phyloP scores from a whole-genome alignment of 495 filamentous ascomycete species.

The Durotheca rogersii region DNA sequence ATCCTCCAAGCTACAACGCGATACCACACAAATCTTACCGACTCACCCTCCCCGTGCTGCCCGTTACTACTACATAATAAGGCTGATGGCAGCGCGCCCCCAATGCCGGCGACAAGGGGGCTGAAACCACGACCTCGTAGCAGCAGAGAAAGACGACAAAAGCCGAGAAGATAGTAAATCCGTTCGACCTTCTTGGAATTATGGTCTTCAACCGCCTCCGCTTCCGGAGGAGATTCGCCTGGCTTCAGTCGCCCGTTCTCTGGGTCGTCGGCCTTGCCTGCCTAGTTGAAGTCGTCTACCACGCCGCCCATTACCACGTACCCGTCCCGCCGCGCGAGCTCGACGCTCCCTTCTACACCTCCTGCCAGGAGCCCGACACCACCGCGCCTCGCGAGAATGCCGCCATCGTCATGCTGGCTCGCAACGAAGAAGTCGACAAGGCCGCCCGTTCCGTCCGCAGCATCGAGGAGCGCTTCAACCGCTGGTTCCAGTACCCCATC shows the following conservation, averaged over 20 bases:
- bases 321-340: constrained; percentile 38
- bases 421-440: constrained; percentile 86
- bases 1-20: too few species aligned
- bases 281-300: constrained; percentile 37
- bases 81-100: too few species aligned
- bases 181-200: too few species aligned
- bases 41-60: too few species aligned
- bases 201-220: constrained; percentile 26
- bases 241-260: constrained; percentile 29
- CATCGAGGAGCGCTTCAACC: constrained; percentile 95
- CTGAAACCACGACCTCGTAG: too few species aligned
- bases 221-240: constrained; percentile 29
- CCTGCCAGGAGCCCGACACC: constrained; percentile 43
- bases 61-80: too few species aligned
- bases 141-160: too few species aligned
- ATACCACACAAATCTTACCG: too few species aligned
- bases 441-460: constrained; percentile 90
- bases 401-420: constrained; percentile 87
- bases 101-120: too few species aligned
- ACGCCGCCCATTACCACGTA: constrained; percentile 34
- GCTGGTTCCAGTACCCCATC: constrained; percentile 95
- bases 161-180: too few species aligned
- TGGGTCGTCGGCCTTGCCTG: constrained; percentile 31
- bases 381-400: constrained; percentile 79
- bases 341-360: constrained; percentile 46